Evolutionary conservation across 2,329 filamentous ascomycete genomes (phyloP).

Genomic region (Colletotrichum viniferum): DNA sequence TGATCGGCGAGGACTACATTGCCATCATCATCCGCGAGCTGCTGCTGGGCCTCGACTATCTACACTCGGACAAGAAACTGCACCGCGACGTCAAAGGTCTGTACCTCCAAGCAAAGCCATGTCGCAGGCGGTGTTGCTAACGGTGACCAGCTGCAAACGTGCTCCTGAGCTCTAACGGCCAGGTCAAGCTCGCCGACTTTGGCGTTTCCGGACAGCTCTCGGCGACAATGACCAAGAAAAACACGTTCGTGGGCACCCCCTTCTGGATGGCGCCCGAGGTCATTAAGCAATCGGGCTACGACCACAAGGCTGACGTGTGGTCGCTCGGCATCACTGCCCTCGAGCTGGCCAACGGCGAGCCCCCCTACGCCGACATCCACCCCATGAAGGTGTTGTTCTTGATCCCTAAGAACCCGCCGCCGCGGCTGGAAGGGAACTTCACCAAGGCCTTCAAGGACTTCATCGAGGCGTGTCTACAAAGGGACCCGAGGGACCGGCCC

Average conservation of each 20-base stretch:
- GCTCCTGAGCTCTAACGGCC: constrained; percentile 84
- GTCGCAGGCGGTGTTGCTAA: background rate
- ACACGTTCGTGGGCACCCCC: constrained; percentile 96
- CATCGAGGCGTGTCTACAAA: constrained; percentile 80
- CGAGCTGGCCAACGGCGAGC: constrained; percentile 89
- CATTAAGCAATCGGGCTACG: constrained; percentile 97
- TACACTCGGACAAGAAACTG: constrained; percentile 94
- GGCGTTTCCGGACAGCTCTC: constrained; percentile 95
- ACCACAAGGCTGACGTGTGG: constrained; percentile 98
- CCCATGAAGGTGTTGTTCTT: constrained; percentile 98
- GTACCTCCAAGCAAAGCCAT: background rate
- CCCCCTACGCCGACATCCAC: constrained; percentile 94
- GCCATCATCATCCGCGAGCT: constrained; percentile 93
- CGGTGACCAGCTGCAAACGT: constrained; percentile 80
- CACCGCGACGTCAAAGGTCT: constrained; percentile 94
- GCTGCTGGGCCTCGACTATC: constrained; percentile 86
- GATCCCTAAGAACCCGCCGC: constrained; percentile 92
- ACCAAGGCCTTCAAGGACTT: constrained; percentile 86
- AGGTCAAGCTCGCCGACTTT: constrained; percentile 97
- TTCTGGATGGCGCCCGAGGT: constrained; percentile 99
- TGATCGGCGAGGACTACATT: constrained; percentile 94
- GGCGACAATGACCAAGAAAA: constrained; percentile 99
- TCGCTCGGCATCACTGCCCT: constrained; percentile 93
- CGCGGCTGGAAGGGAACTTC: constrained; percentile 80
- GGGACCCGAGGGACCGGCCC: constrained; percentile 88